Percentiles rank a stretch among this genome's conserved stretches.
These are phyloP conservation scores for Camelina sativa DNA, from an alignment of 345 rosid genomes.

Conservation along the genomic window DNA sequence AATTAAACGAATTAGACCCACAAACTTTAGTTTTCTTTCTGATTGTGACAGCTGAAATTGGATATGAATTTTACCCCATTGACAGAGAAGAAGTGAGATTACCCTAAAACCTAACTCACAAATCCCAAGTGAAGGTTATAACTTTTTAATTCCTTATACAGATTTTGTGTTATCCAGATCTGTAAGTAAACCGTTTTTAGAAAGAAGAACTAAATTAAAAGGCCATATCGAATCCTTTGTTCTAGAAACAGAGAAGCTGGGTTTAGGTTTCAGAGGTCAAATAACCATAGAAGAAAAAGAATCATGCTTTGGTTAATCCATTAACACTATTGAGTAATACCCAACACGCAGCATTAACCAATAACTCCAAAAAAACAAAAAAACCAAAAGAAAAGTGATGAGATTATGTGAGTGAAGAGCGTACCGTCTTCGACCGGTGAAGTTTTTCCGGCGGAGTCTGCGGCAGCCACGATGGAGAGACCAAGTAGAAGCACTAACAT, in stretches of 20 bases:
- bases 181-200: neutral
- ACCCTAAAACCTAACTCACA: neutral
- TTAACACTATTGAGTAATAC: neutral
- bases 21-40: neutral
- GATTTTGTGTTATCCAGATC: conserved; percentile 4
- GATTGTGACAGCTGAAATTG: neutral
- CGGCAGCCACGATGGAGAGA: conserved; percentile 29
- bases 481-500: conserved; percentile 45
- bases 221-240: neutral
- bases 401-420: conserved; percentile 12
- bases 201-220: neutral
- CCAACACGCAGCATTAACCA: neutral
- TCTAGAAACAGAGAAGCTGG: conserved; percentile 18
- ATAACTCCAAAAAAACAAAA: neutral
- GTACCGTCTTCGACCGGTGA: conserved; percentile 70
- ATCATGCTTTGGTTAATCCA: conserved; percentile 17
- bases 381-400: neutral
- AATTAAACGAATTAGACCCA: neutral
- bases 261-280: neutral
- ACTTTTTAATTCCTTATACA: neutral
- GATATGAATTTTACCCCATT: neutral
- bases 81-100: neutral
- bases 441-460: conserved; percentile 33
- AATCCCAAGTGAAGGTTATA: neutral
- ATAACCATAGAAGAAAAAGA: neutral